Base-by-base conservation (phyloP, 1,139 yeast species). In the Taphrina flavorubra region DNA sequence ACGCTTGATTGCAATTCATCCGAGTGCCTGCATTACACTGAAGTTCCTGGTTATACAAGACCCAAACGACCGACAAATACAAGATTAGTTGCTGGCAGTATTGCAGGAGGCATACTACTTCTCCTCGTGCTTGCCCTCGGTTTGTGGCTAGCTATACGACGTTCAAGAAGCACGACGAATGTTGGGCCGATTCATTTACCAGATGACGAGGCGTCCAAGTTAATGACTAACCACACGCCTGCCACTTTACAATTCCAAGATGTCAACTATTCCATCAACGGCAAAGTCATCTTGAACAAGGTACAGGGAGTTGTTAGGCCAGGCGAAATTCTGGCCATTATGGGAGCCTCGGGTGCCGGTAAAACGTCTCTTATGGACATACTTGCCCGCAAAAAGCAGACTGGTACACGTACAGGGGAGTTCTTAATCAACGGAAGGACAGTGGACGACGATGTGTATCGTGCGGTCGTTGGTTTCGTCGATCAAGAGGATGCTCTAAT, bases 331-430 rank as follows among this genome's bases (percentile, higher is more conserved):
- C 77, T 92, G 77, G 98, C 99, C 0, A 92, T 94, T 49, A 90
- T 94, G 96, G 99, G 99, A 56, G 97, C 97, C 2, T 92, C 97
- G 0, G 99, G 99, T 65, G 98, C 98, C 11, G 99, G 99, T 70
- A 94, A 94, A 76, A 92, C 99, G 0, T 94, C 99, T 0, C 79
- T 94, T 58, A 80, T 94, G 70, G 99, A 94, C 76, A 91, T 94
- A 69, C 80, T 94, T 70, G 98, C 98, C 0, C 89, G 88, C 63
- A 94, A 94, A 76, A 85, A 87, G 74, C 94, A 94, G 76, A 84
- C 87, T 51, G 99, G 99, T 1, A 73, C 73, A 0, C 83, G 86
- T 8, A 72, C 81, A 0, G 97, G 97, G 16, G 78, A 81, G 2
- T 85, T 92, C 34, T 85, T 83, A 72, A 86, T 92, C 40, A 94